A percentile compares a stretch with the other conserved stretches of the same genome.
These are phyloP conservation scores for Fusarium redolens DNA, from an alignment of 2,329 filamentous ascomycete species.

Conservation along the genomic window DNA sequence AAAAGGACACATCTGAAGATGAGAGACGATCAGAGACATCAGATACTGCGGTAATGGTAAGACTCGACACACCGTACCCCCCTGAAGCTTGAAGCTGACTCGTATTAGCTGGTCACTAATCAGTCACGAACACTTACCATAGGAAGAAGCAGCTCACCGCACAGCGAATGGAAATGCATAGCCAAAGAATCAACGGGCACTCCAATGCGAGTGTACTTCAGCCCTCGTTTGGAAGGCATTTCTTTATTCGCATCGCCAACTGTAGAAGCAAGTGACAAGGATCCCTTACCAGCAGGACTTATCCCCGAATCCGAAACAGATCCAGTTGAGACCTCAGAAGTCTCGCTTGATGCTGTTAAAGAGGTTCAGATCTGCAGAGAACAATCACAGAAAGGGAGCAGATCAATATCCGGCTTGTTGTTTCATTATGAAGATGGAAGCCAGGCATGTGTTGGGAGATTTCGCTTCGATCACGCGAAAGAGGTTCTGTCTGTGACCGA, in stretches of 20 bases:
- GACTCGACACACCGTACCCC: not conserved
- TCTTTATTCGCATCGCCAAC: conserved; percentile 5
- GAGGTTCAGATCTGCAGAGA: not conserved
- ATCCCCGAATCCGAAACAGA: not conserved
- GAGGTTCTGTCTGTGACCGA: not conserved
- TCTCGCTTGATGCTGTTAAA: not conserved
- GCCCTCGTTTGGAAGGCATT: not conserved
- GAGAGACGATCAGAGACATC: not conserved
- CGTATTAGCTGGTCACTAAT: conserved; percentile 13
- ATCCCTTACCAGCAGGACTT: not conserved
- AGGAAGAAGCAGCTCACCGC: not conserved
- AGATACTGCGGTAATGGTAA: conserved; percentile 11
- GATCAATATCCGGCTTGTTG: not conserved
- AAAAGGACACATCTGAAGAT: not conserved
- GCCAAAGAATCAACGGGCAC: not conserved
- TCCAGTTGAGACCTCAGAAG: not conserved
- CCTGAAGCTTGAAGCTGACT: conserved; percentile 5
- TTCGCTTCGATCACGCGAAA: conserved; percentile 5
- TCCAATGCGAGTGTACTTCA: not conserved
- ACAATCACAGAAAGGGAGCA: not conserved
- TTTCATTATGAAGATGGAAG: not conserved
- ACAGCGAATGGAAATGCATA: conserved; percentile 15
- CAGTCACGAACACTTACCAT: conserved; percentile 8
- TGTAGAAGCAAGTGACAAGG: not conserved
- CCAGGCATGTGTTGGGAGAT: conserved; percentile 6